These are phyloP conservation scores for Agaricus blazei DNA, from an alignment of 768 basidiomycete species.

Conservation along the genomic window DNA sequence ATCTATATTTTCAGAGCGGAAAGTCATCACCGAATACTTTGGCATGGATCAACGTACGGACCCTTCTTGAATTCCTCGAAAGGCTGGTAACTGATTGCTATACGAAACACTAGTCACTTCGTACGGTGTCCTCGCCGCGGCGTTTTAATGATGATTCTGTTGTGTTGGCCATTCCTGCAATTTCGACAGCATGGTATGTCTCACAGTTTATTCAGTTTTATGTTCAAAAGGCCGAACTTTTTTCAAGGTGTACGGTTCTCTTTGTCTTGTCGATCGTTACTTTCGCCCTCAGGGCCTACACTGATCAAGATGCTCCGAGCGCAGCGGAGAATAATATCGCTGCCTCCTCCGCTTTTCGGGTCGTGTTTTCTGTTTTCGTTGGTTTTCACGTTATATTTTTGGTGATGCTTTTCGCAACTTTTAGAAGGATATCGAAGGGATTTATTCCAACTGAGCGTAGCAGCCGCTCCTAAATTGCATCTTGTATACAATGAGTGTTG, in stretches of 20 bases:
- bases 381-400: neutral
- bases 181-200: slow-evolving; percentile 5
- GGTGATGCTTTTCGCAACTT: neutral
- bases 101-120: neutral
- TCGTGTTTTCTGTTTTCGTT: neutral
- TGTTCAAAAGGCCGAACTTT: neutral
- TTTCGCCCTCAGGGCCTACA: neutral
- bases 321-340: neutral
- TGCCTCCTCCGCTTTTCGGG: neutral
- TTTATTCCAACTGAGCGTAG: neutral
- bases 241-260: neutral
- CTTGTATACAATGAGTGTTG: neutral
- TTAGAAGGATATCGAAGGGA: slow-evolving; percentile 1
- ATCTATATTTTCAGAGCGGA: slow-evolving; percentile 6
- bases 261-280: slow-evolving; percentile 1
- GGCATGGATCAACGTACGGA: slow-evolving; percentile 1
- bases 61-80: neutral
- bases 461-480: neutral
- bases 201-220: neutral
- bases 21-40: slow-evolving; percentile 3
- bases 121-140: neutral
- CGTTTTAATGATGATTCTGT: neutral
- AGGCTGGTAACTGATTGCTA: neutral
- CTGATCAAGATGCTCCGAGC: neutral
- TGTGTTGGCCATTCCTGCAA: slow-evolving; percentile 1